Evolutionary conservation across 805 yeast genomes (phyloP).

Genomic region (Metschnikowia picachoensis): DNA sequence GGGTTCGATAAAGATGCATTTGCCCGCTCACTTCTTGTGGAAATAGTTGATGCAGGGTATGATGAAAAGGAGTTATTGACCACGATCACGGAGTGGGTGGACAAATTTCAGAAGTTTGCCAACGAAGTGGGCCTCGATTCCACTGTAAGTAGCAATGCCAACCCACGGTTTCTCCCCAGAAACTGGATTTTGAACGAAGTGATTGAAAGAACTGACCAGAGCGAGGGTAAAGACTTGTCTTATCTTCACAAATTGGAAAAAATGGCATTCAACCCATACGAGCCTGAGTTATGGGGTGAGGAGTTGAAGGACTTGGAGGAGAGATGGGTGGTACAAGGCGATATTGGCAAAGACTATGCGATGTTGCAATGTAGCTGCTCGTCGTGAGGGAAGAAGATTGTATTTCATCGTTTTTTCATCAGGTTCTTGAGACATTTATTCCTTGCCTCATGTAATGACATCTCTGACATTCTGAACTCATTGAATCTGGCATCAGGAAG

Average conservation of each 20-base stretch:
- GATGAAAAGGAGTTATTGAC: constrained; percentile 38
- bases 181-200: constrained; percentile 88
- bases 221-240: constrained; percentile 44
- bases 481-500: too few relatives aligned
- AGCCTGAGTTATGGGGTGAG: constrained; percentile 62
- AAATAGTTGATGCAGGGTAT: constrained; percentile 18
- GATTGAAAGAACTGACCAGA: constrained; percentile 52
- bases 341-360: constrained; percentile 46
- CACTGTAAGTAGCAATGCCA: constrained; percentile 42
- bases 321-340: constrained; percentile 50
- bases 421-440: too few relatives aligned
- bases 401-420: not conserved
- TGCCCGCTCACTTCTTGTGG: constrained; percentile 22
- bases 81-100: constrained; percentile 50
- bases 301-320: constrained; percentile 55
- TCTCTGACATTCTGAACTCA: too few relatives aligned
- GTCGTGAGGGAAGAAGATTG: constrained; percentile 1
- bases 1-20: constrained; percentile 12
- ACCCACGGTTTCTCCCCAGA: constrained; percentile 81
- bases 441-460: too few relatives aligned
- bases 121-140: constrained; percentile 33
- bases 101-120: constrained; percentile 43
- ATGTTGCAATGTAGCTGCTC: constrained; percentile 80
- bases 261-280: constrained; percentile 78
- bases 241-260: constrained; percentile 56